Percentiles rank a stretch among this genome's conserved stretches.
phyloP scores from a whole-genome alignment of 164 flowering plant genomes.

The Akebia trifoliata region DNA sequence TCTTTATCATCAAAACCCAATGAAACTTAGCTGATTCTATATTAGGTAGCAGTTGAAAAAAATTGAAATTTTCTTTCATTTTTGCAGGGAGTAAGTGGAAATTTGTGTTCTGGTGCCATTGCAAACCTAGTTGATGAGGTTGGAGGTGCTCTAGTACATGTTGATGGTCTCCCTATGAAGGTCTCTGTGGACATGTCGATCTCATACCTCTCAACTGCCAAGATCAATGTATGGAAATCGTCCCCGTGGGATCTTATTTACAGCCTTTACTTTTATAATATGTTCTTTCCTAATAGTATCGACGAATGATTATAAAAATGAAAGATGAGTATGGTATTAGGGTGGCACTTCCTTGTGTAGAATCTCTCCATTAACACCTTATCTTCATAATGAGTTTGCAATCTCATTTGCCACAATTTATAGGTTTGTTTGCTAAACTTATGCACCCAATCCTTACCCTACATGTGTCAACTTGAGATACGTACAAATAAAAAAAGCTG shows the following conservation, averaged over 20 bases:
- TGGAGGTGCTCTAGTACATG: slow-evolving; percentile 53
- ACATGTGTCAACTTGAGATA: too few relatives aligned
- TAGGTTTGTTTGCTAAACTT: too few relatives aligned
- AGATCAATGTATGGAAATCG: slow-evolving; percentile 47
- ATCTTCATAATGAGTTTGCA: too few relatives aligned
- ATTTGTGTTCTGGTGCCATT: slow-evolving; percentile 63
- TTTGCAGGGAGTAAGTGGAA: slow-evolving; percentile 62
- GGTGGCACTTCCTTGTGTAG: too few relatives aligned
- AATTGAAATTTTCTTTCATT: not conserved
- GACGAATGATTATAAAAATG: not conserved
- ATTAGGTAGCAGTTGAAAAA: not conserved
- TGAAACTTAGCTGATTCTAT: too few relatives aligned
- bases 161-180: slow-evolving; percentile 44
- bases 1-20: too few relatives aligned
- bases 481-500: too few relatives aligned
- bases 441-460: too few relatives aligned
- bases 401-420: too few relatives aligned
- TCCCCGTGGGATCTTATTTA: not conserved
- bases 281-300: not conserved
- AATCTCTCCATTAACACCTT: too few relatives aligned
- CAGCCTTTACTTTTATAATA: not conserved
- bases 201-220: slow-evolving; percentile 54
- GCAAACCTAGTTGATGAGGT: slow-evolving; percentile 69
- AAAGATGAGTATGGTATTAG: too few relatives aligned
- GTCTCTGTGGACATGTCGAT: slow-evolving; percentile 89